Evolutionary conservation across 78 protist genomes (phyloP).

Genomic region (Monosiga brevicollis): DNA sequence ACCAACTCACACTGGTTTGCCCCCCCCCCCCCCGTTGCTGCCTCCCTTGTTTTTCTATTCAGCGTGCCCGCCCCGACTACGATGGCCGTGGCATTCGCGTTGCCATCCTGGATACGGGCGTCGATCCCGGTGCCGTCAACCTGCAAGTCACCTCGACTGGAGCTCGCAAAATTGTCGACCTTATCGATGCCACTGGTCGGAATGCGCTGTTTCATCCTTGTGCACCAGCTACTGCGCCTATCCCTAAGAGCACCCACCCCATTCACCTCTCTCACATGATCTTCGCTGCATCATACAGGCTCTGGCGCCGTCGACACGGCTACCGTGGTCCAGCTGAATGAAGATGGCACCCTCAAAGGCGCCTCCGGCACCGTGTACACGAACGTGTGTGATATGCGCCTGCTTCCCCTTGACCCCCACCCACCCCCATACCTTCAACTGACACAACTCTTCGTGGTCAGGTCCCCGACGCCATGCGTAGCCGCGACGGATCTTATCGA

Average conservation of each 20-base stretch:
- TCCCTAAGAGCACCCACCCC: background rate
- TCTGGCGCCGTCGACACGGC: slow-evolving; percentile 52
- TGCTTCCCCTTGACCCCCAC: background rate
- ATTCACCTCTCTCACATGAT: background rate
- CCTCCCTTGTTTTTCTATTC: too few relatives aligned
- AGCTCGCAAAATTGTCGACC: slow-evolving; percentile 55
- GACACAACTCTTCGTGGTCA: background rate
- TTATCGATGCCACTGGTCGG: slow-evolving; percentile 56
- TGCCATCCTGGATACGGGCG: slow-evolving; percentile 47
- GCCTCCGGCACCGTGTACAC: background rate
- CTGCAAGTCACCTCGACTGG: slow-evolving; percentile 69
- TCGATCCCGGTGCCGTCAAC: slow-evolving; percentile 61
- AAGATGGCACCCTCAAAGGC: background rate
- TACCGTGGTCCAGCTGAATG: background rate
- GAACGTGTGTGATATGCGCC: background rate
- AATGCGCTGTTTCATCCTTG: background rate
- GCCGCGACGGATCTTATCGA: background rate
- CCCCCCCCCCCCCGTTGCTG: too few relatives aligned
- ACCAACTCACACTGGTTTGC: too few relatives aligned
- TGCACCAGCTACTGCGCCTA: background rate
- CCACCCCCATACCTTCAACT: background rate
- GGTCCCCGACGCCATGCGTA: background rate
- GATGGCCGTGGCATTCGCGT: slow-evolving; percentile 31
- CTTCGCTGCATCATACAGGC: background rate
- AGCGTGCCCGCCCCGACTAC: background rate